Evolutionary conservation across 202 grass and related monocot species (phyloP).

Genomic region (Schoenoplectus triqueter): DNA sequence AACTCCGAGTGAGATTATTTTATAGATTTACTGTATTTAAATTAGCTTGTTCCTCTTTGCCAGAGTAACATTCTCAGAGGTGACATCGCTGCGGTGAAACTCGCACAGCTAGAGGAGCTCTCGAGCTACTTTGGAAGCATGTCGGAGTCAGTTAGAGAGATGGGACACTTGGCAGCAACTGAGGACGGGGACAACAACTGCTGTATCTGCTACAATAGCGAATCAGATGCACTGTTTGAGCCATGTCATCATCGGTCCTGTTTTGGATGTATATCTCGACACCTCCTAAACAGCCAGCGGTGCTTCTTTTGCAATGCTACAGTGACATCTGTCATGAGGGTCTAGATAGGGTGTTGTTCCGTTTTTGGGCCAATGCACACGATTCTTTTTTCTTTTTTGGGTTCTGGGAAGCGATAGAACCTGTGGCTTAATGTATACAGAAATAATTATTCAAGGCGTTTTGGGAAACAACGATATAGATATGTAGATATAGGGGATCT

Average conservation of each 20-base stretch:
- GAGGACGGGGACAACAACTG: constrained; percentile 65
- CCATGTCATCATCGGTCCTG: constrained; percentile 81
- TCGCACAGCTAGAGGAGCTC: constrained; percentile 73
- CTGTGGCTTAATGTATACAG: constrained; percentile 40
- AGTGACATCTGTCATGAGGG: constrained; percentile 57
- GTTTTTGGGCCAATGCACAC: constrained; percentile 33
- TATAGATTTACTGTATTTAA: background rate
- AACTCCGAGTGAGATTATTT: background rate
- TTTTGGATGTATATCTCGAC: constrained; percentile 78
- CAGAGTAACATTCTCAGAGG: constrained; percentile 67
- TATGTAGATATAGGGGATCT: constrained; percentile 41
- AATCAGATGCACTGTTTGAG: constrained; percentile 67
- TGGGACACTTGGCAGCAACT: constrained; percentile 6
- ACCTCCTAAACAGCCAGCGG: constrained; percentile 78
- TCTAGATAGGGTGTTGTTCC: constrained; percentile 24
- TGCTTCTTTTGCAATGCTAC: constrained; percentile 88
- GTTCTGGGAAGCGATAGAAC: constrained; percentile 19
- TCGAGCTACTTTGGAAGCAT: constrained; percentile 57
- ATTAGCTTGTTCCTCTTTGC: constrained; percentile 33
- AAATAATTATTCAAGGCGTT: constrained; percentile 36
- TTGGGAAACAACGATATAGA: constrained; percentile 42
- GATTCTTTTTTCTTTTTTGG: constrained; percentile 42
- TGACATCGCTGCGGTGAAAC: constrained; percentile 55
- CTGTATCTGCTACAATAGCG: constrained; percentile 79
- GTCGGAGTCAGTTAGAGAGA: constrained; percentile 38